A percentile compares a stretch with the other conserved stretches of the same genome.
phyloP scores from a whole-genome alignment of 2,329 filamentous ascomycete genomes.

The Neopestalotiopsis clavispora region DNA sequence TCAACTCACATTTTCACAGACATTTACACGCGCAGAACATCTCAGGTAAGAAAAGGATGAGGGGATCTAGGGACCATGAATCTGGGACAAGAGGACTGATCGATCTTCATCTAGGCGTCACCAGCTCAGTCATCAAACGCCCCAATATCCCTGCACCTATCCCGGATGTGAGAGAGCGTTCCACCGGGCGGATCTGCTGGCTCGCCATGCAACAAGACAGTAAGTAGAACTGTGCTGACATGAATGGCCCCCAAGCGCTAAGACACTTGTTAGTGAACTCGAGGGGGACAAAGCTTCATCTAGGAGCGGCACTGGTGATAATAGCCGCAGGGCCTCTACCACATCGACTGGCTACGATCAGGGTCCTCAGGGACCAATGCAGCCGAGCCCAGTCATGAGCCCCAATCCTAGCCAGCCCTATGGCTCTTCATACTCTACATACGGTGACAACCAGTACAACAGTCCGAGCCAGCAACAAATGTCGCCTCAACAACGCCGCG shows the following conservation, averaged over 20 bases:
- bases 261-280: conserved; percentile 43
- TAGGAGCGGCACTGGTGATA: conserved; percentile 25
- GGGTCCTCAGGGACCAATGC: conserved; percentile 1
- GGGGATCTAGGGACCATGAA: background rate
- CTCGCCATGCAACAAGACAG: conserved; percentile 61
- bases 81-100: conserved; percentile 28
- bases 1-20: conserved; percentile 44
- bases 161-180: conserved; percentile 62
- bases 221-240: conserved; percentile 35
- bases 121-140: conserved; percentile 62
- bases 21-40: conserved; percentile 67
- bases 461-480: conserved; percentile 27
- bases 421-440: conserved; percentile 8
- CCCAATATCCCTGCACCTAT: conserved; percentile 55
- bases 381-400: conserved; percentile 1
- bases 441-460: conserved; percentile 21
- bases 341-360: conserved; percentile 23
- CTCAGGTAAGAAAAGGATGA: conserved; percentile 50
- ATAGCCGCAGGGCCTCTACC: conserved; percentile 34
- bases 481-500: conserved; percentile 29
- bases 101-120: conserved; percentile 52
- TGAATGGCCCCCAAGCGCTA: conserved; percentile 4
- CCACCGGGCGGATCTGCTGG: conserved; percentile 62
- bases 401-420: conserved; percentile 8
- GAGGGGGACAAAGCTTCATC: conserved; percentile 46